Evolutionary conservation across 2,329 filamentous ascomycete species (phyloP), one percentile per base, ranked within the genome.

Genomic region (Rhynchosporium agropyri): DNA sequence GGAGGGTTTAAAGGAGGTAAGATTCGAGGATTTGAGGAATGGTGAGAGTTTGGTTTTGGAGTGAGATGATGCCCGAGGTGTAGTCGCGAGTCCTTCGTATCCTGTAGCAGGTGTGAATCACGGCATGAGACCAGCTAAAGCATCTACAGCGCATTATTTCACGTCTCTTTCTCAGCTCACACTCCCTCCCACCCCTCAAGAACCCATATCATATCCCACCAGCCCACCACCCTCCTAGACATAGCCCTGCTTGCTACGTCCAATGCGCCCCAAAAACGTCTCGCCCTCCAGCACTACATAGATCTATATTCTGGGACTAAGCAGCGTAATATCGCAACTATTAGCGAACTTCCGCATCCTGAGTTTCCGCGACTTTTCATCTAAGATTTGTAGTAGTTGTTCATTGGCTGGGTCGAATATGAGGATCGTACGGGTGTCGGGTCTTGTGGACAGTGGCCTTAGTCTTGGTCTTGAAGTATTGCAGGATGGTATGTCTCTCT

Each of bases 41-140:
- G 70, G 70, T 5, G 66, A 67, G 62, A 65, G 63, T 45, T 66
- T 71, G 60, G 45, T 70, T 48, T 49, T 71, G 60, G 63, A 65
- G 49, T 70, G 42, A 64, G 15, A 12, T 43, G 42, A 20, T 43
- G 20, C 46, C 20, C 4, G 10, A 54, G 56, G 38, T 36, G 29
- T 7, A 15, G 38, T 9, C 3, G 29, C 4, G 38, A 6, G 26
- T 10, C 20, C 20, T 20, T 20, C 20, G 20, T 20, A 1, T 20
- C 1, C 20, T 20, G 20, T 20, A 20, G 20, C 20, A 20, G n/a
- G n/a, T n/a, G n/a, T n/a, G n/a, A 20, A 20, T 2, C 28, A 20
- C 15, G 15, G 9, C 31, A 26, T 33, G n/a, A 36, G 33, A 36
- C 33, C 33, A 36, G 33, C 2, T 6, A 6, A 1, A 3, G 33